phyloP scores from a whole-genome alignment of 2,329 filamentous ascomycete species.

The Cordyceps tenuipes region DNA sequence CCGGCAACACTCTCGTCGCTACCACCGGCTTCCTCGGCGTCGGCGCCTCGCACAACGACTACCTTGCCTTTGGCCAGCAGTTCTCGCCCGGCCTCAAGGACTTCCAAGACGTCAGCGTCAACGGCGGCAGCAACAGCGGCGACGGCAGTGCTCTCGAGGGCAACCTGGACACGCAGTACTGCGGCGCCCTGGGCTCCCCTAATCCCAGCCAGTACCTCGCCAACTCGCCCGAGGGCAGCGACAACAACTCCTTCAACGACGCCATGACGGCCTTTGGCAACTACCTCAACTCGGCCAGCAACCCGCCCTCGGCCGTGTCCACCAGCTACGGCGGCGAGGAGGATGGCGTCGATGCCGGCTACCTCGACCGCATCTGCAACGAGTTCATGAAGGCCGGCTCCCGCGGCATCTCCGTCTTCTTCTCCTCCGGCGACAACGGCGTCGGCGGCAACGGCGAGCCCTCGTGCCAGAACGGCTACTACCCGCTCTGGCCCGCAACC shows the following conservation, averaged over 20 bases:
- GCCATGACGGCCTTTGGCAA: constrained; percentile 9
- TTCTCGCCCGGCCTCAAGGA: constrained; percentile 5
- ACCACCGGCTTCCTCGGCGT: constrained; percentile 13
- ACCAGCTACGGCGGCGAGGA: constrained; percentile 45
- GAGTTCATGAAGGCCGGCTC: constrained; percentile 50
- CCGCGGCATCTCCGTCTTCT: constrained; percentile 41
- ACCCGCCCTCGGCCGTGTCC: constrained; percentile 32
- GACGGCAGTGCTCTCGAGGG: constrained; percentile 13
- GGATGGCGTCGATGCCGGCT: constrained; percentile 23
- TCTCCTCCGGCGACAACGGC: constrained; percentile 26
- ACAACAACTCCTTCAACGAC: constrained; percentile 6
- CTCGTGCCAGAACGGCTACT: constrained; percentile 18
- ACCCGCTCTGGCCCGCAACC: constrained; percentile 31
- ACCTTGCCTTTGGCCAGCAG: constrained; percentile 3
- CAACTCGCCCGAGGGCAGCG: constrained; percentile 1
- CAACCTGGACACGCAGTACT: constrained; percentile 15
- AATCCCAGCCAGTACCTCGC: constrained; percentile 13
- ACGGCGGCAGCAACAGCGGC: constrained; percentile 8
- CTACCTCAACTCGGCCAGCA: constrained; percentile 13
- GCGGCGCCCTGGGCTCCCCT: constrained; percentile 9
- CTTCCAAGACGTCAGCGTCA: constrained; percentile 11
- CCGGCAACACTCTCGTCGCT: constrained; percentile 10
- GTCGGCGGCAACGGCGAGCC: constrained; percentile 18
- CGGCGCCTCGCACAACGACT: constrained; percentile 11
- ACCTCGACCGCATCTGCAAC: constrained; percentile 37